Base-by-base conservation (phyloP, 768 basidiomycete species). In the Megacollybia marginata region DNA sequence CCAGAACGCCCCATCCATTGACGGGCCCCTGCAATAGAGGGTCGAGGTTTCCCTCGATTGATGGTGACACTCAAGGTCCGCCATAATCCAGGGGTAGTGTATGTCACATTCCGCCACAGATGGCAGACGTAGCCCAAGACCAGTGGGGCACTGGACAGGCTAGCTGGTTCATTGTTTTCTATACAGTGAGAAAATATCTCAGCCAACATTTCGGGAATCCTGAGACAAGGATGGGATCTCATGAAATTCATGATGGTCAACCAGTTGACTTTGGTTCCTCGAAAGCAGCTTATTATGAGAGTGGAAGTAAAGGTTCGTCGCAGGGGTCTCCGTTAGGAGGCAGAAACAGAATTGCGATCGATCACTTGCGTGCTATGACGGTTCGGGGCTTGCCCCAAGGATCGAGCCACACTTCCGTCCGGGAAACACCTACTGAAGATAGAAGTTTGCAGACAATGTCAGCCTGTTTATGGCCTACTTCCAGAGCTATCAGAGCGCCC, bases 381-480 rank as follows among this genome's bases (percentile, higher is more conserved):
- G 85, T 81, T 54, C 92, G 78, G 51, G 83, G 74, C 55, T 76
- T 79, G 44, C 79, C 81, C 83, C 83, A 94, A 52, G 83, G 85
- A 65, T 94, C 92, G 52, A 64, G 62, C 91, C 90, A 93, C 34
- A 88, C 75, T 58, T 85, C 77, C 5, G 80, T 74, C 33, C 65
- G 58, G 53, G 56, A 58, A 43, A 88, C 61, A 40, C 72, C 75
- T n/a, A 69, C 69, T 13, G 63, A 50, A 48, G 62, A 65, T 56
- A 93, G 69, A 46, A 94, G 80, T 2, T 59, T 56, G 49, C 74
- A 62, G 16, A 94, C 91, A 2, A 66, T 72, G 2, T 65, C 59
- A 13, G 84, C 88, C 68, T 94, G 92, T 11, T 73, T 70, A 31
- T 80, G 70, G 3, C 91, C 92, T 28, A 93, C 80, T 65, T 95